Evolutionary conservation across 257 asterid genomes (phyloP), one percentile per base, ranked within the genome.

Genomic region (Nicotiana attenuata): DNA sequence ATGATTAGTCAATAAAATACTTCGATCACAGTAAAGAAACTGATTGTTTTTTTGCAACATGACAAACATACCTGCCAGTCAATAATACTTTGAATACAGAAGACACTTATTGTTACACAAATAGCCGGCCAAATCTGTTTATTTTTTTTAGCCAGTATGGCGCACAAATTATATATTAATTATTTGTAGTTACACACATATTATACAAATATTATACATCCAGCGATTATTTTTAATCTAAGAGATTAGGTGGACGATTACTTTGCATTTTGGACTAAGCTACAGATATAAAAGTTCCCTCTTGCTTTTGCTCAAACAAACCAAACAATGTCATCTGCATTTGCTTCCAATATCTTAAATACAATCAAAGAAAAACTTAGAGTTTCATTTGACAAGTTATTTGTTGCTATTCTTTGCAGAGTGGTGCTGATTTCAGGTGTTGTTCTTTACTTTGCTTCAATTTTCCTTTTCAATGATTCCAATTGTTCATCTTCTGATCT

Each of bases 381-480:
- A 38, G 22, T 57, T 85, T 76, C 80, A n/a, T 55, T 59, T 15
- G 80, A 61, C 3, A 69, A 69, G 15, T 69, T 77, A 10, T 11
- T 64, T 29, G 8, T 69, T 20, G 19, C 16, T 35, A 7, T 47
- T 33, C 29, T 79, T 17, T 86, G 83, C 82, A 88, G 75, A 68
- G 31, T 67, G 81, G 38, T 88, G 15, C 57, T 88, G 26, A 10
- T 88, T 61, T 73, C 78, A 8, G 80, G 84, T 38, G 17, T 86
- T 11, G 11, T 80, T 7, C 64, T 85, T 45, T 89, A 80, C 61
- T 28, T 85, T 22, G 61, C 82, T 50, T 81, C 83, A 57, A 13
- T 85, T 76, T 47, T 47, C 67, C 57, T 87, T n/a, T 68, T 87
- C 45, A 82, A 65, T 14, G 19, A 76, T 17, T 53, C 65, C 73